Base-by-base conservation (phyloP, 176 grass and related monocot genomes). In the Musa acuminata region DNA sequence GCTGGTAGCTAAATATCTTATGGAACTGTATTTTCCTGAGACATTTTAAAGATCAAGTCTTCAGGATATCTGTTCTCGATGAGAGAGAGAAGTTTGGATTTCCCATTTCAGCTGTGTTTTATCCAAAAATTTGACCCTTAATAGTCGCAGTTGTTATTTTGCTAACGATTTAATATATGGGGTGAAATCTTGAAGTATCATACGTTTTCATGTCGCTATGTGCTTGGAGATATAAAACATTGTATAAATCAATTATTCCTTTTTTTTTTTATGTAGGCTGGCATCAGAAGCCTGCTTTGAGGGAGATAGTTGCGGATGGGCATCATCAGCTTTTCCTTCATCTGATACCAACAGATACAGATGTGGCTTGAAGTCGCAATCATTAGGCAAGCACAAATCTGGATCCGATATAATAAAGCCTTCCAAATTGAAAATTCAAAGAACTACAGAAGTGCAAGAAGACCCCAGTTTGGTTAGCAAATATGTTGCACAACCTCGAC, bases 291-390 rank as follows among this genome's bases (percentile, higher is more conserved):
- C 84, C 72, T 99, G 88, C 80, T 77, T 89, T 62, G 91, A 95
- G 79, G 91, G 96, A 79, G 96, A 95, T 73, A 87, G 96, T 48
- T 93, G 69, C 66, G 75, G 73, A 70, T 91, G 96, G 96, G 88
- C 91, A 84, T 86, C 72, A 51, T 80, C 88, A 69, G 84, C 88
- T 80, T 94, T 99, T 81, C 82, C 87, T 17, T 64, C 80, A 73
- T 74, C 29, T 62, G 88, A 87, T 68, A 10, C 60, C 8, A 67
- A 49, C 67, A 77, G 84, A 49, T 79, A 89, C 12, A 89, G 85
- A 87, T 77, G 78, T 68, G 80, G 86, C 71, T 21, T 79, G 2
- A 98, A 89, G 75, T 80, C 88, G 17, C 80, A 77, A 55, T 67
- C 64, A 35, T 79, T 76, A 62, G 90, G 90, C 11, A 98, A 94